Evolutionary conservation across 257 asterid genomes (phyloP).

Genomic region (Penstemon newberryi): DNA sequence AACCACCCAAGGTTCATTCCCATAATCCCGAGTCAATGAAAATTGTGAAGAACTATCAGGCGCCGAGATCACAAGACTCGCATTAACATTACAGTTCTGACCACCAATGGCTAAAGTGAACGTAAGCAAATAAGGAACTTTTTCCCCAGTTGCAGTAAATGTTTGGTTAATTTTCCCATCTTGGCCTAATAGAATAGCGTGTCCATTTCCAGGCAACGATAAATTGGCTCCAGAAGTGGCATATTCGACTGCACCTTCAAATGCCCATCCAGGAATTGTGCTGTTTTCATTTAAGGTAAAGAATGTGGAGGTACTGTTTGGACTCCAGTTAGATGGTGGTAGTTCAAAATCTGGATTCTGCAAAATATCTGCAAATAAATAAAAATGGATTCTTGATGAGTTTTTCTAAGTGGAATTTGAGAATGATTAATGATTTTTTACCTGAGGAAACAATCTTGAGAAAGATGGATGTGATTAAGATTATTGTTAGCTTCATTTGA

Average conservation of each 20-base stretch:
- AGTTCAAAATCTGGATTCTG: constrained; percentile 58
- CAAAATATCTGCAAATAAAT: constrained; percentile 37
- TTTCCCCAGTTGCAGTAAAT: constrained; percentile 42
- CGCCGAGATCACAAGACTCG: constrained; percentile 58
- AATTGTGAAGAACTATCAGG: constrained; percentile 51
- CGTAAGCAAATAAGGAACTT: constrained; percentile 43
- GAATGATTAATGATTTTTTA: constrained; percentile 9
- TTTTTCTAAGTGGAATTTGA: background rate
- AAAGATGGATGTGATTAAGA: constrained; percentile 30
- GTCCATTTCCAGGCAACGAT: constrained; percentile 38
- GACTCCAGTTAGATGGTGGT: constrained; percentile 53
- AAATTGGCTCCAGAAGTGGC: constrained; percentile 32
- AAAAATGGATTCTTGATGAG: constrained; percentile 1
- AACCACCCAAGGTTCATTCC: constrained; percentile 48
- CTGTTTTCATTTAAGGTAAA: constrained; percentile 41
- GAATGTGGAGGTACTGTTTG: constrained; percentile 31
- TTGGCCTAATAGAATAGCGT: constrained; percentile 47
- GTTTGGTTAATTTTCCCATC: constrained; percentile 61
- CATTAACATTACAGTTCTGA: constrained; percentile 43
- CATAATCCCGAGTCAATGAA: constrained; percentile 33
- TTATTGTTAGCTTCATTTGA: constrained; percentile 30
- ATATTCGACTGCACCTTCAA: constrained; percentile 46
- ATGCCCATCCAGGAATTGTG: constrained; percentile 61
- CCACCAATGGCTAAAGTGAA: constrained; percentile 44
- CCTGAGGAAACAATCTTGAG: constrained; percentile 37